These are phyloP conservation scores for Rutstroemia sydowiana DNA, from an alignment of 2,329 filamentous ascomycete species.

Conservation along the genomic window DNA sequence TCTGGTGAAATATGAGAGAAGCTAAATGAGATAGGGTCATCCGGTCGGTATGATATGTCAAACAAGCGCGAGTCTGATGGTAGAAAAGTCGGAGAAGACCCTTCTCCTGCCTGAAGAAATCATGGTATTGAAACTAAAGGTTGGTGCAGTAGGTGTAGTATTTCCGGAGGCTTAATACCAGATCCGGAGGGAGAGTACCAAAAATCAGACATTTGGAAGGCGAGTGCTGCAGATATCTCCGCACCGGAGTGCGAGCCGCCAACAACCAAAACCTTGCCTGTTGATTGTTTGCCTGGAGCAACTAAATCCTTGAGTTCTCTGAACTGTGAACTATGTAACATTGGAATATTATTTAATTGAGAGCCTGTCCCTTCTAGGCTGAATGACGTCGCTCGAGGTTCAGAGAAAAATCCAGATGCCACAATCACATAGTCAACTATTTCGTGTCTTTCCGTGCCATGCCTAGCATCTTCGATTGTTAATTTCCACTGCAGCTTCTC, in stretches of 20 bases:
- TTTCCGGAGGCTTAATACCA: neutral
- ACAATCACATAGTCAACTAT: constrained; percentile 1
- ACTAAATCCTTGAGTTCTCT: neutral
- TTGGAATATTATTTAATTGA: neutral
- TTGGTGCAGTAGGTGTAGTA: neutral
- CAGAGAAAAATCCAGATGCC: neutral
- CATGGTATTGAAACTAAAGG: neutral
- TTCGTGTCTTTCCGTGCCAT: neutral
- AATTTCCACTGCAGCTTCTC: neutral
- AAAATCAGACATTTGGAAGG: constrained; percentile 34
- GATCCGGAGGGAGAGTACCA: constrained; percentile 19
- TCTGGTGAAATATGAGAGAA: too few relatives aligned
- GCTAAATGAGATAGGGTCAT: neutral
- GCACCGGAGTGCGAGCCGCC: constrained; percentile 11
- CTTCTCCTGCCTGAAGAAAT: neutral
- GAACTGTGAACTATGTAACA: constrained; percentile 3
- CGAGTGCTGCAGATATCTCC: constrained; percentile 6
- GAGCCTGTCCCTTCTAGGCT: neutral
- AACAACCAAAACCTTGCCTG: constrained; percentile 4
- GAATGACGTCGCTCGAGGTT: neutral
- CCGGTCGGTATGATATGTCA: neutral
- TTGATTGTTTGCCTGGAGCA: neutral
- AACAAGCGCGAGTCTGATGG: neutral
- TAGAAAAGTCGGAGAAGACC: neutral
- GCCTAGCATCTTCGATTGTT: neutral